Percentiles rank a stretch among this genome's conserved stretches.
Conservation (phyloP, 2,329 filamentous ascomycete genomes). For the Aspergillus viridinutans region DNA sequence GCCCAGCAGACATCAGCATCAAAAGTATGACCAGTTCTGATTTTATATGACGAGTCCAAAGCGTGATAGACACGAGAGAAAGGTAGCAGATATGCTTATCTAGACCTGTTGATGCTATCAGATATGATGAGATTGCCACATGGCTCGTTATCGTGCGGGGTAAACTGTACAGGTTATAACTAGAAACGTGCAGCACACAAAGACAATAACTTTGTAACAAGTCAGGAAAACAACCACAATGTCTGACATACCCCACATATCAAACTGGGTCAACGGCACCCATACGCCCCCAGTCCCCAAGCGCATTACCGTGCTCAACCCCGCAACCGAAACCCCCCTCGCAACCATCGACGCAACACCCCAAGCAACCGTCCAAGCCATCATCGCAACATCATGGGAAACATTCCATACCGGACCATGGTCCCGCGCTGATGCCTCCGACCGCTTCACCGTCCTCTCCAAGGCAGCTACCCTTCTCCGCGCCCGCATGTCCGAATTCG, state of each 20-base stretch:
- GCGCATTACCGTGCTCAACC: conserved; percentile 25
- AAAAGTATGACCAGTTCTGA: too few relatives aligned
- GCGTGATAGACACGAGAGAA: background rate
- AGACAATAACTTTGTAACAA: background rate
- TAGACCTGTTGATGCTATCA: background rate
- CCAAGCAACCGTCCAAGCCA: conserved; percentile 49
- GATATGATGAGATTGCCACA: background rate
- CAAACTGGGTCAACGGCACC: conserved; percentile 30
- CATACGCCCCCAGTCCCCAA: conserved; percentile 11
- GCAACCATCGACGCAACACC: conserved; percentile 52
- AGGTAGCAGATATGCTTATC: background rate
- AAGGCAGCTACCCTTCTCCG: conserved; percentile 54
- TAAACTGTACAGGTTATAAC: background rate
- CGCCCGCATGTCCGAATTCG: conserved; percentile 51
- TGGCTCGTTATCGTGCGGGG: background rate
- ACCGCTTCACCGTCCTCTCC: conserved; percentile 60
- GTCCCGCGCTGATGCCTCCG: conserved; percentile 54
- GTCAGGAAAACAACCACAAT: conserved; percentile 1
- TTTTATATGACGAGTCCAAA: background rate
- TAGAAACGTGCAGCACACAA: background rate
- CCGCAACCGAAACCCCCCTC: conserved; percentile 26
- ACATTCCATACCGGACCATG: conserved; percentile 51
- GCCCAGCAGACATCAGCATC: too few relatives aligned
- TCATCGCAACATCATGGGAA: conserved; percentile 36
- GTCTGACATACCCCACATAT: conserved; percentile 17